These are phyloP conservation scores for Stagonosporopsis tanaceti DNA, from an alignment of 2,329 filamentous ascomycete genomes.

Conservation along the genomic window DNA sequence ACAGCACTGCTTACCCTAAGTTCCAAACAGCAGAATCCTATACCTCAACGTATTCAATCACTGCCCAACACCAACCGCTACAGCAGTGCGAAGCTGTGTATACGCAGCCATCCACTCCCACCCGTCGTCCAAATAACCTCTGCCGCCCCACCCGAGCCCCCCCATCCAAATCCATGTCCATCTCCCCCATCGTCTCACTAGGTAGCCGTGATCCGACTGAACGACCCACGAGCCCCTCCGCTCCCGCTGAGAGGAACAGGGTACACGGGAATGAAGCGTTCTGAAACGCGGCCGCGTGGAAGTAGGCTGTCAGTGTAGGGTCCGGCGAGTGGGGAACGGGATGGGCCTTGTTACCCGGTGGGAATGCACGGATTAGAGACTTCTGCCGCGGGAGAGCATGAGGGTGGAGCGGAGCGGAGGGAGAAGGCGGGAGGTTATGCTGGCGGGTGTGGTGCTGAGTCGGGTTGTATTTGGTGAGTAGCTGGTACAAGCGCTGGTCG, in stretches of 20 bases:
- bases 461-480: neutral
- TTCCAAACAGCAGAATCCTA: neutral
- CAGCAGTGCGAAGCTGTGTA: neutral
- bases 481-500: no score
- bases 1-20: neutral
- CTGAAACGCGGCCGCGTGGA: neutral
- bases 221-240: neutral
- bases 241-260: neutral
- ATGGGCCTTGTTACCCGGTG: neutral
- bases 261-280: neutral
- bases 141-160: neutral
- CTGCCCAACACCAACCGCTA: neutral
- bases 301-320: neutral
- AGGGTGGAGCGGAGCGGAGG: conserved; percentile 6
- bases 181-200: neutral
- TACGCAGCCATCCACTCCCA: neutral
- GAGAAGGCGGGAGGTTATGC: no score
- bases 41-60: neutral
- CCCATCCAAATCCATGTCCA: neutral
- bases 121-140: conserved; percentile 1
- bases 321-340: neutral
- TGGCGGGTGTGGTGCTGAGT: neutral
- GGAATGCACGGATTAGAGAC: neutral
- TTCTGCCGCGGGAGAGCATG: neutral
- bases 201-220: conserved; percentile 4